Conservation (phyloP, 257 asterid species). For the Galeopsis tetrahit region DNA sequence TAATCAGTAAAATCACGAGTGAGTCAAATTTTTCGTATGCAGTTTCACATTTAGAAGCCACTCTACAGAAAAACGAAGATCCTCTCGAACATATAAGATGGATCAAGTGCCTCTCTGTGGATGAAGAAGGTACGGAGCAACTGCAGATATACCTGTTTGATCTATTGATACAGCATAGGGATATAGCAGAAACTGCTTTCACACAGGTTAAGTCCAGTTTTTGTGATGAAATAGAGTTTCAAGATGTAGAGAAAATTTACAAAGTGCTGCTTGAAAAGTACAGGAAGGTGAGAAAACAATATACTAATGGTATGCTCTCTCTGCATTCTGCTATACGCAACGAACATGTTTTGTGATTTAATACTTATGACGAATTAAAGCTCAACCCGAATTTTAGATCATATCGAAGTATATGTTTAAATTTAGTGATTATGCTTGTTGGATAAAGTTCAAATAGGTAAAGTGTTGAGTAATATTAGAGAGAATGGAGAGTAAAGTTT, state of each 20-base stretch:
- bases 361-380: no score
- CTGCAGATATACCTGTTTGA: conserved; percentile 31
- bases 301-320: conserved; percentile 71
- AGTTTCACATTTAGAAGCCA: conserved; percentile 43
- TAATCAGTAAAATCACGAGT: conserved; percentile 45
- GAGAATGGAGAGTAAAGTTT: no score
- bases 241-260: conserved; percentile 47
- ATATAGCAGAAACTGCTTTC: conserved; percentile 50
- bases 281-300: conserved; percentile 66
- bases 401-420: no score
- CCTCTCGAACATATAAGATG: conserved; percentile 62
- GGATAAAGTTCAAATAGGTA: no score
- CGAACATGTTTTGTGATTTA: conserved; percentile 19
- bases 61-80: conserved; percentile 56
- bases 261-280: conserved; percentile 61
- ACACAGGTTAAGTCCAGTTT: conserved; percentile 50
- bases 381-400: no score
- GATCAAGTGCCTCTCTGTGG: conserved; percentile 50
- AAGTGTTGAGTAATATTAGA: no score
- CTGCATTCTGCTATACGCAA: conserved; percentile 44
- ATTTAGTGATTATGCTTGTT: no score
- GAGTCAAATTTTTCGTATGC: conserved; percentile 53
- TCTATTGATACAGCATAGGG: conserved; percentile 39
- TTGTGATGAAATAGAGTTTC: conserved; percentile 58
- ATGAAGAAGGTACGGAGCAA: conserved; percentile 44